Evolutionary conservation across 176 grass and related monocot genomes (phyloP).

Genomic region (barley (Hordeum vulgare)): DNA sequence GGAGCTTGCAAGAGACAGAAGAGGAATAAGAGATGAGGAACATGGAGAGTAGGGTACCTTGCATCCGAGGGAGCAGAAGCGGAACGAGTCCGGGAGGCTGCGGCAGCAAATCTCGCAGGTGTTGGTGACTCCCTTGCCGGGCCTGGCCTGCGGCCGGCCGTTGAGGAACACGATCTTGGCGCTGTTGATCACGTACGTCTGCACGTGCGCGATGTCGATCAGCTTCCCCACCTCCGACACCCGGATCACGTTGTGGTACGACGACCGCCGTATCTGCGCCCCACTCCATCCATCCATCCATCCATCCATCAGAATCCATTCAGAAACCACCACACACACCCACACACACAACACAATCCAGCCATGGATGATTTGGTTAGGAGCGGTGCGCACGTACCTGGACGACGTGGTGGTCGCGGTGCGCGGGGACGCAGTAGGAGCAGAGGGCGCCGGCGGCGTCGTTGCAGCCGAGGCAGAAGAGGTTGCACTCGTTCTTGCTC

Average conservation of each 20-base stretch:
- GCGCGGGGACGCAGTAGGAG: constrained; percentile 45
- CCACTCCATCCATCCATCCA: neutral
- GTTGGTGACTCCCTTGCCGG: constrained; percentile 47
- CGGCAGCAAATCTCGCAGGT: constrained; percentile 69
- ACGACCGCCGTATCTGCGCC: constrained; percentile 54
- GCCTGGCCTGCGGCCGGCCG: constrained; percentile 54
- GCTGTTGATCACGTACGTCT: constrained; percentile 87
- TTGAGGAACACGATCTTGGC: constrained; percentile 83
- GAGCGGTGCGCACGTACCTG: constrained; percentile 23
- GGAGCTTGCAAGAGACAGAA: neutral
- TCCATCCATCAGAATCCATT: neutral
- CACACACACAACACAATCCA: too few relatives aligned
- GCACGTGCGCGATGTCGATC: constrained; percentile 68
- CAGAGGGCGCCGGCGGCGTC: constrained; percentile 43
- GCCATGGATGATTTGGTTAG: neutral
- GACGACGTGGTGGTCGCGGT: constrained; percentile 56
- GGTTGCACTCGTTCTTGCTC: constrained; percentile 83
- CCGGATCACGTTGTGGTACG: constrained; percentile 83
- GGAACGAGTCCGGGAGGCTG: constrained; percentile 61
- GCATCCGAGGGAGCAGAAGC: constrained; percentile 79
- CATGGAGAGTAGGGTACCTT: constrained; percentile 31
- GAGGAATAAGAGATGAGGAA: neutral
- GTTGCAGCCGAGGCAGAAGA: constrained; percentile 53
- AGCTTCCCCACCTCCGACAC: constrained; percentile 68
- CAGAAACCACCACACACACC: neutral